Evolutionary conservation across 2,329 filamentous ascomycete genomes (phyloP).

Genomic region (Phyllosticta citribraziliensis): DNA sequence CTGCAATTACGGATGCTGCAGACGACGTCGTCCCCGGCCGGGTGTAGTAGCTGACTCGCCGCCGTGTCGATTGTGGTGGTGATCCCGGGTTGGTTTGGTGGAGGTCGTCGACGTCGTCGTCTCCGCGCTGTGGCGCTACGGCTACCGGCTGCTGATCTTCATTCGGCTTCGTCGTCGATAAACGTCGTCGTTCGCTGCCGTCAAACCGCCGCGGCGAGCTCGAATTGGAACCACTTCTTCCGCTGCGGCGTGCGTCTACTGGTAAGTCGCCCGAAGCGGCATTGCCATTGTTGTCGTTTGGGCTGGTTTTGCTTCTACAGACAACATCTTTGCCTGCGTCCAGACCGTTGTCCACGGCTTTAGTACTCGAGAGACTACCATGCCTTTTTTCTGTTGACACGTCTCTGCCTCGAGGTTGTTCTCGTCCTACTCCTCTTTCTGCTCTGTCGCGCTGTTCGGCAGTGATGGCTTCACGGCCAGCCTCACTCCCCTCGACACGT

Average conservation of each 20-base stretch:
- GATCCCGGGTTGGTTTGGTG: background rate
- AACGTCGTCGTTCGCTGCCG: conserved; percentile 1
- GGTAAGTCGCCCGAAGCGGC: background rate
- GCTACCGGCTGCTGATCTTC: conserved; percentile 1
- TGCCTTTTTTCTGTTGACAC: background rate
- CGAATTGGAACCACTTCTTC: background rate
- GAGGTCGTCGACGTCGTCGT: background rate
- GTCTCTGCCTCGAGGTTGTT: background rate
- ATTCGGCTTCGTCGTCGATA: conserved; percentile 7
- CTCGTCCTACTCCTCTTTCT: background rate
- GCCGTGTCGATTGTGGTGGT: background rate
- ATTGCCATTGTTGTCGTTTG: background rate
- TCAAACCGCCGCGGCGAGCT: background rate
- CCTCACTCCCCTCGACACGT: background rate
- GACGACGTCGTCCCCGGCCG: background rate
- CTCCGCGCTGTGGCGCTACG: background rate
- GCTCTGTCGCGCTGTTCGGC: background rate
- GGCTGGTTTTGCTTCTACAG: background rate
- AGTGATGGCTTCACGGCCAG: background rate
- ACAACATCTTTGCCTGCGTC: background rate
- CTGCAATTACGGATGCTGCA: background rate
- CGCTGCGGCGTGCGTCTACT: background rate
- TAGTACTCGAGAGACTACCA: background rate
- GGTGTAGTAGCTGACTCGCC: background rate
- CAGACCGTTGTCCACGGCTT: background rate